A percentile compares a stretch with the other conserved stretches of the same genome.
Conservation (phyloP, 192 early-diverging fungal genomes). For the Backusella morwellensis region DNA sequence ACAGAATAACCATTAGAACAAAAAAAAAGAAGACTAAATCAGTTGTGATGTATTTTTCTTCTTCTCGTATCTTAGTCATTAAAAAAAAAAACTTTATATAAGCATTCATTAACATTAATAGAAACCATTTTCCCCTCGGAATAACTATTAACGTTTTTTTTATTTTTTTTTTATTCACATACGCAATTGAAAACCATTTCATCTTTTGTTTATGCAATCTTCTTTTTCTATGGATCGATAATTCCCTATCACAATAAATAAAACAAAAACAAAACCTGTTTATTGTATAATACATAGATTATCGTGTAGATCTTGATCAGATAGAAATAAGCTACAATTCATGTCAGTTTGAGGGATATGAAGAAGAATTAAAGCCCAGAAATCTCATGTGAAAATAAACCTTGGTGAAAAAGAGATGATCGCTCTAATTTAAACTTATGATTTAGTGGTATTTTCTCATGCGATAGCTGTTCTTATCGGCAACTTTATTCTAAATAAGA, state of each 20-base stretch:
- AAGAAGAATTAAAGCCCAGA: not conserved
- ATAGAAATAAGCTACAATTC: not conserved
- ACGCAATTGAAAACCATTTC: not conserved
- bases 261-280: not conserved
- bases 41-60: no score
- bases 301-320: not conserved
- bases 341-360: not conserved
- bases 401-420: not conserved
- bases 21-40: no score
- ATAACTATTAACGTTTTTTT: not conserved
- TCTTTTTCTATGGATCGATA: not conserved
- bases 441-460: not conserved
- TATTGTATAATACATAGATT: not conserved
- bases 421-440: not conserved
- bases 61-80: no score
- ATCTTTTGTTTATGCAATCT: not conserved
- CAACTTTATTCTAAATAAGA: not conserved
- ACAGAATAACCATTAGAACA: no score
- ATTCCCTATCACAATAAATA: not conserved
- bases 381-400: not conserved
- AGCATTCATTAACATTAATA: not conserved
- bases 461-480: not conserved
- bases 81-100: not conserved
- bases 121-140: not conserved
- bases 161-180: not conserved